Evolutionary conservation across 768 basidiomycete genomes (phyloP).

Genomic region (Xerocomus potaroensis): DNA sequence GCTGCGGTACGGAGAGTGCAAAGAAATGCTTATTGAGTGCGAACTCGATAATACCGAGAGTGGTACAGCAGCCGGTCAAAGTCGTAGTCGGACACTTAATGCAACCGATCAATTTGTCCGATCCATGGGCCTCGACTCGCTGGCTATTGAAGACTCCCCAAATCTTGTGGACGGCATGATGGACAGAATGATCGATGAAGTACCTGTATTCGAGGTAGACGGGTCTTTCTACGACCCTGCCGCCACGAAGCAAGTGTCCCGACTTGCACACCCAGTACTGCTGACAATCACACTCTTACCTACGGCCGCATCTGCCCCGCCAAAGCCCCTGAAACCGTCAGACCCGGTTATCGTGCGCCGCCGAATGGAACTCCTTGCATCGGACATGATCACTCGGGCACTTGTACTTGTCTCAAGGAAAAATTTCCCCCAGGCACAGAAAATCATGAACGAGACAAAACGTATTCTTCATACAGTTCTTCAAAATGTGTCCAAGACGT

Average conservation of each 20-base stretch:
- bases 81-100: conserved; percentile 43
- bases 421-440: conserved; percentile 87
- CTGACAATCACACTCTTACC: conserved; percentile 91
- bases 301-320: conserved; percentile 29
- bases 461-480: conserved; percentile 89
- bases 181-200: conserved; percentile 96
- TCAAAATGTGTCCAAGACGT: conserved; percentile 72
- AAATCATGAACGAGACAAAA: conserved; percentile 87
- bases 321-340: conserved; percentile 43
- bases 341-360: conserved; percentile 90
- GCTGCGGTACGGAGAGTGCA: conserved; percentile 90
- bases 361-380: conserved; percentile 93
- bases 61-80: conserved; percentile 11
- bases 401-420: conserved; percentile 88
- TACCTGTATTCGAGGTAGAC: conserved; percentile 94
- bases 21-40: conserved; percentile 92
- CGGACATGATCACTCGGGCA: conserved; percentile 95
- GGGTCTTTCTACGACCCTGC: conserved; percentile 93
- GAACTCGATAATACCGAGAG: conserved; percentile 80
- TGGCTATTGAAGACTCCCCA: conserved; percentile 62
- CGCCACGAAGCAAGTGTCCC: conserved; percentile 75
- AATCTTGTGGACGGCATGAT: conserved; percentile 89
- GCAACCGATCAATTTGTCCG: conserved; percentile 90
- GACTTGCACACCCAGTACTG: conserved; percentile 90
- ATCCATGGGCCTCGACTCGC: conserved; percentile 75